These are phyloP conservation scores for Penicillium daleae DNA, from an alignment of 495 filamentous ascomycete genomes.

Conservation along the genomic window DNA sequence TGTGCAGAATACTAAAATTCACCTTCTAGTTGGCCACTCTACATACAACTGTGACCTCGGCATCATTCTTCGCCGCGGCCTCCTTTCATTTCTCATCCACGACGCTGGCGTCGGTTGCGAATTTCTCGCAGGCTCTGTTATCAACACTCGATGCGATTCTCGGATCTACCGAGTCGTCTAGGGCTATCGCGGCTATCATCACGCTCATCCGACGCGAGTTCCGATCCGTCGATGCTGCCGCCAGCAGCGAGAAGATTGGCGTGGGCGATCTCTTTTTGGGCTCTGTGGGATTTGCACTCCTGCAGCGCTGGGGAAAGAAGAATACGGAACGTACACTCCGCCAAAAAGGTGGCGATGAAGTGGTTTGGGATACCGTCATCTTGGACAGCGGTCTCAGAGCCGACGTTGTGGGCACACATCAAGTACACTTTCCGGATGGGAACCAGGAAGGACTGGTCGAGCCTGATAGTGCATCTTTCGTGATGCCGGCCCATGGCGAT, in stretches of 20 bases:
- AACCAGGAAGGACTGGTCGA: slow-evolving; percentile 22
- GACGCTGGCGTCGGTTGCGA: slow-evolving; percentile 61
- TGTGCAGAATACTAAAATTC: slow-evolving; percentile 12
- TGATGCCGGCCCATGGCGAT: slow-evolving; percentile 45
- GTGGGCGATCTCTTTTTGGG: slow-evolving; percentile 69
- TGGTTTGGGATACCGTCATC: slow-evolving; percentile 81
- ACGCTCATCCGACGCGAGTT: slow-evolving; percentile 75
- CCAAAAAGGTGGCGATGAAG: slow-evolving; percentile 58
- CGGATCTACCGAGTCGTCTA: slow-evolving; percentile 76
- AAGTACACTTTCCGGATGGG: slow-evolving; percentile 30
- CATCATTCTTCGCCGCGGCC: slow-evolving; percentile 68
- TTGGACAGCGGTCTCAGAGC: slow-evolving; percentile 63
- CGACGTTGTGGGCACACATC: slow-evolving; percentile 57
- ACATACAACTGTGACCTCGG: slow-evolving; percentile 64
- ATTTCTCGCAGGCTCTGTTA: slow-evolving; percentile 67
- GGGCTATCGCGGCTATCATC: slow-evolving; percentile 80
- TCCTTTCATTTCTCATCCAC: slow-evolving; percentile 73
- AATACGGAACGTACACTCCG: slow-evolving; percentile 59
- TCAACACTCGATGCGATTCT: slow-evolving; percentile 73
- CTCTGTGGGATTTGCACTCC: slow-evolving; percentile 69
- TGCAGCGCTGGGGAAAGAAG: slow-evolving; percentile 69
- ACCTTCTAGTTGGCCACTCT: slow-evolving; percentile 54
- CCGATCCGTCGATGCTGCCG: slow-evolving; percentile 60
- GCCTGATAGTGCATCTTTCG: slow-evolving; percentile 38
- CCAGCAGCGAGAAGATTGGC: slow-evolving; percentile 63